These are phyloP conservation scores for Monosporascus sp. DNA, from an alignment of 2,329 filamentous ascomycete species.

Conservation along the genomic window DNA sequence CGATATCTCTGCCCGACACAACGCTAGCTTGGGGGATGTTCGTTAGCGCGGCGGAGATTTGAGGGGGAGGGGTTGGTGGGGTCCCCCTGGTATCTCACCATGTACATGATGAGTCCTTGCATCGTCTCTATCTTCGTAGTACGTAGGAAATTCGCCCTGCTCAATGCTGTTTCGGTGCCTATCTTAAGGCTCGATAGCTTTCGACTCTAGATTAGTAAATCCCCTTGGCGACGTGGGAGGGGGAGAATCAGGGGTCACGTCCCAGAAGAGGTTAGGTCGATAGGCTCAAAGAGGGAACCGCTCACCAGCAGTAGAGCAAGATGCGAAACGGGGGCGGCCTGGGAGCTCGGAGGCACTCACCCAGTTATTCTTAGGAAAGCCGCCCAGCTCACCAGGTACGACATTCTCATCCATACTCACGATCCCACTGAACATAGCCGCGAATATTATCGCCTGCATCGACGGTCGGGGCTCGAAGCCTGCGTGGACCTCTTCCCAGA, in stretches of 20 bases:
- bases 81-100: constrained; percentile 43
- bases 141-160: constrained; percentile 64
- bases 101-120: constrained; percentile 72
- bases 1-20: constrained; percentile 68
- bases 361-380: constrained; percentile 48
- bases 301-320: neutral
- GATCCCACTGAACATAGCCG: constrained; percentile 63
- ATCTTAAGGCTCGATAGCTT: constrained; percentile 50
- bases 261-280: no score
- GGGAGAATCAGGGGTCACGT: no score
- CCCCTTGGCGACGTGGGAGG: no score
- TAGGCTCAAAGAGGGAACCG: no score
- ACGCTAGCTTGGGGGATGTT: constrained; percentile 48
- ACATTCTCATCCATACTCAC: constrained; percentile 57
- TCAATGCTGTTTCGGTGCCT: constrained; percentile 62
- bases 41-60: constrained; percentile 14
- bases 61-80: neutral
- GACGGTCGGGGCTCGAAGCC: constrained; percentile 59
- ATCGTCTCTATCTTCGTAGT: constrained; percentile 68
- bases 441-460: constrained; percentile 64
- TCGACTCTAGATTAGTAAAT: neutral
- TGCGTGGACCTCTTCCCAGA: constrained; percentile 58
- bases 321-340: neutral
- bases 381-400: constrained; percentile 48
- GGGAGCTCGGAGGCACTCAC: constrained; percentile 29